Conservation (phyloP, 2,329 filamentous ascomycete genomes). For the Stemphylium beticola region DNA sequence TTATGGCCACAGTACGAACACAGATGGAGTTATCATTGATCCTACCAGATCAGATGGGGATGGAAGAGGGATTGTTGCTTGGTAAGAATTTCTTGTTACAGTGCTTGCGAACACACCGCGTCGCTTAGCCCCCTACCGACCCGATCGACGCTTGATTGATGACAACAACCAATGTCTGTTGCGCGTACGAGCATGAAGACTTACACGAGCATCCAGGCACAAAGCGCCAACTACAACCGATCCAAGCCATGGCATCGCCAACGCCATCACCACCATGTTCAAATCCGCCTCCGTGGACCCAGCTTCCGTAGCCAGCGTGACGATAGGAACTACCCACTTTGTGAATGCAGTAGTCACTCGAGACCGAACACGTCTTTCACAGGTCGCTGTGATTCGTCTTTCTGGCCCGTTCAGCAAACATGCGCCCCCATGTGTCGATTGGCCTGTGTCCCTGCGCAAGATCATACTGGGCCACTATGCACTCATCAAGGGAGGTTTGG, state of each 20-base stretch:
- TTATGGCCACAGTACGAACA: slow-evolving; percentile 38
- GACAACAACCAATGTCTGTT: not conserved
- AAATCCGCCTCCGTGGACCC: slow-evolving; percentile 38
- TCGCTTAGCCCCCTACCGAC: not conserved
- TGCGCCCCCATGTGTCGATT: slow-evolving; percentile 59
- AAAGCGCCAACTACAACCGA: slow-evolving; percentile 48
- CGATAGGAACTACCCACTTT: slow-evolving; percentile 61
- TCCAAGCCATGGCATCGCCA: slow-evolving; percentile 46
- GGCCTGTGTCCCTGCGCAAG: slow-evolving; percentile 52
- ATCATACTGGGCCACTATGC: slow-evolving; percentile 57
- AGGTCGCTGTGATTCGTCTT: slow-evolving; percentile 60
- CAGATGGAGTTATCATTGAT: slow-evolving; percentile 47
- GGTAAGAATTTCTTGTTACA: slow-evolving; percentile 28
- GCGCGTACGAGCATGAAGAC: not conserved
- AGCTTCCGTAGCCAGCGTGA: slow-evolving; percentile 51
- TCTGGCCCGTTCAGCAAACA: slow-evolving; percentile 57
- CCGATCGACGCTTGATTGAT: not conserved
- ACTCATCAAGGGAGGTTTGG: slow-evolving; percentile 57
- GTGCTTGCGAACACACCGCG: not conserved
- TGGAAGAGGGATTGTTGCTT: slow-evolving; percentile 43
- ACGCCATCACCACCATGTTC: slow-evolving; percentile 47
- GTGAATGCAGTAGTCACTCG: slow-evolving; percentile 60
- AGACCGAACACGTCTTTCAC: slow-evolving; percentile 57
- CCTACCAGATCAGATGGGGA: slow-evolving; percentile 33
- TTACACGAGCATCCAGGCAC: slow-evolving; percentile 33